Evolutionary conservation across 2,329 filamentous ascomycete species (phyloP).

Genomic region (Botrytis fabae): DNA sequence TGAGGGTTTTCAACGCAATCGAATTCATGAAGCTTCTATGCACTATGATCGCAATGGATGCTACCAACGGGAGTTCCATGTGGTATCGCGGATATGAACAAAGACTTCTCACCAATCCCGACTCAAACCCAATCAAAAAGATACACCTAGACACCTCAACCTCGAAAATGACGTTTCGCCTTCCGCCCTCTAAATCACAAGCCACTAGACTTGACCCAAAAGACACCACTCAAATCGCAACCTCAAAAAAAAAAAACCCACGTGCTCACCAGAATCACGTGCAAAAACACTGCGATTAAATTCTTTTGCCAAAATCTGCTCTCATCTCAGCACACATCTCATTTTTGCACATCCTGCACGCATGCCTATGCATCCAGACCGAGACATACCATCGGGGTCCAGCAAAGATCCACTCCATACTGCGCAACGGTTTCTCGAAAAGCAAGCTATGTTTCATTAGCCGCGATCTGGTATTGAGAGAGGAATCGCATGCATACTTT

Average conservation of each 20-base stretch:
- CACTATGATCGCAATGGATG: not conserved
- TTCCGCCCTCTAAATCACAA: not conserved
- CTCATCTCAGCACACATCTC: not conserved
- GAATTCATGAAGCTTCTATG: not conserved
- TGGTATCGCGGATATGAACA: not conserved
- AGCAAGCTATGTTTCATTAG: slow-evolving; percentile 51
- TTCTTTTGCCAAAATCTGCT: slow-evolving; percentile 61
- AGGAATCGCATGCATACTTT: slow-evolving; percentile 44
- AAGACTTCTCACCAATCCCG: not conserved
- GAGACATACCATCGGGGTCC: slow-evolving; percentile 63
- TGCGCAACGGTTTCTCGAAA: slow-evolving; percentile 67
- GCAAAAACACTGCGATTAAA: slow-evolving; percentile 63
- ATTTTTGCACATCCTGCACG: too few relatives aligned
- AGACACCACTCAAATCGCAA: not conserved
- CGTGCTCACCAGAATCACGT: slow-evolving; percentile 55
- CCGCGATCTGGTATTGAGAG: not conserved
- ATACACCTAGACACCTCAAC: not conserved
- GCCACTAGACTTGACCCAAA: not conserved
- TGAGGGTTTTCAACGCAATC: too few relatives aligned
- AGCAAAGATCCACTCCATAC: slow-evolving; percentile 66
- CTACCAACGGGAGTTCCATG: not conserved
- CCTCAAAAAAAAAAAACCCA: not conserved
- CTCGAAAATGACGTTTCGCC: fast-evolving
- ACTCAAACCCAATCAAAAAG: not conserved
- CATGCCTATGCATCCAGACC: too few relatives aligned